Percentiles rank a stretch among this genome's conserved stretches.
These are phyloP conservation scores for Colletotrichum lentis DNA, from an alignment of 2,329 filamentous ascomycete species.

Conservation along the genomic window DNA sequence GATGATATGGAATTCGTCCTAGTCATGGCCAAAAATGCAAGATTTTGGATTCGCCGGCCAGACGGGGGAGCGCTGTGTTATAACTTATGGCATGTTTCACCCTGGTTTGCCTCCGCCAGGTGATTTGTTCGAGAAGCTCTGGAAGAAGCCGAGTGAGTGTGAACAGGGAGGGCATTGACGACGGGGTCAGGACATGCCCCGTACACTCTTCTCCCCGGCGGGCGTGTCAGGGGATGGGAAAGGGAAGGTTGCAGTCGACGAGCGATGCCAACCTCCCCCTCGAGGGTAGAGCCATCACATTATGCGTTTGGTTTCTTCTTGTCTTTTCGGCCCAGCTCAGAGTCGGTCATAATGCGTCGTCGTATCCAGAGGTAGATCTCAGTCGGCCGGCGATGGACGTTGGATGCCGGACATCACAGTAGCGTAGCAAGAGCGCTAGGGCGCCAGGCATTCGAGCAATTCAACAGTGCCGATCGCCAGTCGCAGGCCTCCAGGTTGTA, in stretches of 20 bases:
- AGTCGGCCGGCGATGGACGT: background rate
- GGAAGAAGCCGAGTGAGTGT: slow-evolving; percentile 3
- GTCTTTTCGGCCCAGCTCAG: slow-evolving; percentile 7
- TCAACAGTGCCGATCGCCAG: slow-evolving; percentile 30
- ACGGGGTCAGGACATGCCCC: background rate
- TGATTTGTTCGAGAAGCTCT: slow-evolving; percentile 35
- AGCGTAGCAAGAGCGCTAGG: background rate
- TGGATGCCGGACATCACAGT: background rate
- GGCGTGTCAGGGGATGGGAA: slow-evolving; percentile 8
- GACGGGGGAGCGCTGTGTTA: slow-evolving; percentile 10
- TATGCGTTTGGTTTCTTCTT: slow-evolving; percentile 27
- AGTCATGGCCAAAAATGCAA: slow-evolving; percentile 2
- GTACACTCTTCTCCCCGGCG: background rate
- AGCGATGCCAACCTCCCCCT: slow-evolving; percentile 14
- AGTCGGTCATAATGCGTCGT: background rate
- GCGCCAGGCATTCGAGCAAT: slow-evolving; percentile 8
- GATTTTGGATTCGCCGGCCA: background rate
- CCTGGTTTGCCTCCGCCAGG: slow-evolving; percentile 12
- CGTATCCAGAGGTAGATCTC: background rate
- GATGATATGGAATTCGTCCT: background rate
- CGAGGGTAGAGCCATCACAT: slow-evolving; percentile 2
- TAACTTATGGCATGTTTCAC: slow-evolving; percentile 24
- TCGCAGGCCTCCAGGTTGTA: slow-evolving; percentile 5
- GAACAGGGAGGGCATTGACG: slow-evolving; percentile 16
- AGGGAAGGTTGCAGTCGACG: slow-evolving; percentile 21